Conservation (phyloP, 1,284 basidiomycete genomes). For the Ustilago trichophora region DNA sequence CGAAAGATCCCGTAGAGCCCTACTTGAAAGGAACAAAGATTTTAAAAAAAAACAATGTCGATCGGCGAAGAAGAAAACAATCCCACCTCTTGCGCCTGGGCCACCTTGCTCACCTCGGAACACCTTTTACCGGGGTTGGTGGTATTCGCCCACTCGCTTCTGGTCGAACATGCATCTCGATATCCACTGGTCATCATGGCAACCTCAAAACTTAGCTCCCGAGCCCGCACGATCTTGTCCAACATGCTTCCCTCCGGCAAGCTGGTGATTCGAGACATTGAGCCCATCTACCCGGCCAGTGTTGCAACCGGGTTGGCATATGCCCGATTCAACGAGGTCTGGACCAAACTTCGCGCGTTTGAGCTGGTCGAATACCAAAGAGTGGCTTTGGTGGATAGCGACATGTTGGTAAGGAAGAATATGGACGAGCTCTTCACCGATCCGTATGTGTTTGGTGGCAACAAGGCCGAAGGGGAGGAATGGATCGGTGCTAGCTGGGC, state of each 20-base stretch:
- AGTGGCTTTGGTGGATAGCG: constrained; percentile 84
- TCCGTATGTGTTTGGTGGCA: constrained; percentile 61
- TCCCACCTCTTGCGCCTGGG: constrained; percentile 41
- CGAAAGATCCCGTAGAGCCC: too few species aligned
- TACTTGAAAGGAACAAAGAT: too few species aligned
- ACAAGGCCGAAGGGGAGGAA: constrained; percentile 69
- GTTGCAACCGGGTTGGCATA: constrained; percentile 25
- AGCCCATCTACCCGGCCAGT: constrained; percentile 34
- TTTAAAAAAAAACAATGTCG: constrained; percentile 21
- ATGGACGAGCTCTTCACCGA: constrained; percentile 86
- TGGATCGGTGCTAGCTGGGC: constrained; percentile 84
- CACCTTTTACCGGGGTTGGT: constrained; percentile 53
- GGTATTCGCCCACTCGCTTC: constrained; percentile 52
- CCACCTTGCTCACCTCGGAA: constrained; percentile 57
- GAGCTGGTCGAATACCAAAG: constrained; percentile 70
- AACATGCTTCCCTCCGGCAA: constrained; percentile 25
- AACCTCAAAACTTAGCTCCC: constrained; percentile 33
- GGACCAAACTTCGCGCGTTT: constrained; percentile 65
- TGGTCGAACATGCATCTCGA: constrained; percentile 33
- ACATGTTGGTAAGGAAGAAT: constrained; percentile 85
- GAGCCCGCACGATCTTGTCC: constrained; percentile 24
- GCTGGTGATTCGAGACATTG: constrained; percentile 37
- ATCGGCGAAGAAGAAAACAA: constrained; percentile 16
- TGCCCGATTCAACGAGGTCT: constrained; percentile 59
- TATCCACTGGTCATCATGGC: constrained; percentile 59